These are phyloP conservation scores for Euptelea pleiosperma DNA, from an alignment of 164 flowering plant species.

Conservation along the genomic window DNA sequence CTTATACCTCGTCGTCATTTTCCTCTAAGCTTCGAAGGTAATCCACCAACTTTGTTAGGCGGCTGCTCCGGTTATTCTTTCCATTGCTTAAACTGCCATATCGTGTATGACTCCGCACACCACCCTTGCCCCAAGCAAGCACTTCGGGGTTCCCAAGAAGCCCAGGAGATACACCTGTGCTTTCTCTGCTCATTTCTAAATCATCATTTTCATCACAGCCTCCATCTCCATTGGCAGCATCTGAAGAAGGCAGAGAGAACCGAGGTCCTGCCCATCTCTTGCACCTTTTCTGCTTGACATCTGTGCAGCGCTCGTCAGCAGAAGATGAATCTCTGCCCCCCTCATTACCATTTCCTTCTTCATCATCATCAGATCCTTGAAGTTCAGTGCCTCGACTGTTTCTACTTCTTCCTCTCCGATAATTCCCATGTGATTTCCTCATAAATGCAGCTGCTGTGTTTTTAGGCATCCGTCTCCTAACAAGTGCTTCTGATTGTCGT, in stretches of 20 bases:
- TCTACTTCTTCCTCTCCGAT: constrained; percentile 48
- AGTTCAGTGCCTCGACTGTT: constrained; percentile 34
- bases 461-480: constrained; percentile 52
- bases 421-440: constrained; percentile 46
- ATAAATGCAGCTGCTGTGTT: constrained; percentile 36
- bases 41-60: constrained; percentile 53
- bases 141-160: constrained; percentile 53
- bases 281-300: constrained; percentile 45
- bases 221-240: constrained; percentile 39
- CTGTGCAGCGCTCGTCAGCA: constrained; percentile 56
- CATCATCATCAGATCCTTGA: constrained; percentile 66
- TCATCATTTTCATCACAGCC: constrained; percentile 49
- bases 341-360: constrained; percentile 53
- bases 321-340: constrained; percentile 73
- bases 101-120: constrained; percentile 66
- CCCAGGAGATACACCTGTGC: constrained; percentile 48
- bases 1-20: constrained; percentile 33
- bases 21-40: constrained; percentile 52
- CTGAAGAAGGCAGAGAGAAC: constrained; percentile 42
- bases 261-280: constrained; percentile 48
- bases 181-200: constrained; percentile 45
- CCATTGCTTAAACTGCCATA: constrained; percentile 49
- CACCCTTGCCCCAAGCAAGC: constrained; percentile 85
- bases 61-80: constrained; percentile 42
- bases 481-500: constrained; percentile 80